Evolutionary conservation across 164 flowering plant genomes (phyloP), one percentile per base, ranked within the genome.

Genomic region (Berberis vulgaris): DNA sequence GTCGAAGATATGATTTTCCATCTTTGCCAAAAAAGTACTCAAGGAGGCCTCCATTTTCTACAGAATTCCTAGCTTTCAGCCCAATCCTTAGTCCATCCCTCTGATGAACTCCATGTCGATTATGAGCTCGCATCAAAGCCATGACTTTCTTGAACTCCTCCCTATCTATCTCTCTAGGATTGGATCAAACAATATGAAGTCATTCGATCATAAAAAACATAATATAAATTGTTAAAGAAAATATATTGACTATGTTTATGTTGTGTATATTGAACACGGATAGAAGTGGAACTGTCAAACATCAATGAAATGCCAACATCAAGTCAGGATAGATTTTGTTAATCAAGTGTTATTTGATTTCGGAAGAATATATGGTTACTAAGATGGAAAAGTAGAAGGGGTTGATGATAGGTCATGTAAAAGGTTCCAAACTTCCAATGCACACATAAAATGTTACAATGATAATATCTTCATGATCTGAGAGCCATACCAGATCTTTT

Each of bases 101-200:
- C 45, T 94, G 96, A 49, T 73, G 70, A 72, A 81, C 75, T 41
- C 96, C 99, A 76, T 95, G 96, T 65, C 97, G 78, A 69, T 85
- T 82, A 45, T 79, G 80, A 56, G 81, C 65, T 13, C 96, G 83
- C 99, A 95, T 95, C 74, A 91, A 71, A 12, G 79, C 76, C 97
- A 95, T 95, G 62, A 95, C 97, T 76, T 83, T 85, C 85, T 88
- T 86, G 66, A 95, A 95, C 65, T 95, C 99, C 43, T 85, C 86
- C 70, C 64, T 84, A 59, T 86, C 91, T 45, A 95, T 87, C 62
- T 84, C 81, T 67, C 99, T 95, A 74, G 45, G 50, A 69, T 39
- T 69, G 11, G 64, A 54, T 7, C 12, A 57, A 7, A 53, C 44
- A 45, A 63, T 13, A 64, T 61, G 60, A 65, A 46, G 4, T 44